phyloP scores from a whole-genome alignment of 2,329 filamentous ascomycete genomes.

The Fusarium keratoplasticum region DNA sequence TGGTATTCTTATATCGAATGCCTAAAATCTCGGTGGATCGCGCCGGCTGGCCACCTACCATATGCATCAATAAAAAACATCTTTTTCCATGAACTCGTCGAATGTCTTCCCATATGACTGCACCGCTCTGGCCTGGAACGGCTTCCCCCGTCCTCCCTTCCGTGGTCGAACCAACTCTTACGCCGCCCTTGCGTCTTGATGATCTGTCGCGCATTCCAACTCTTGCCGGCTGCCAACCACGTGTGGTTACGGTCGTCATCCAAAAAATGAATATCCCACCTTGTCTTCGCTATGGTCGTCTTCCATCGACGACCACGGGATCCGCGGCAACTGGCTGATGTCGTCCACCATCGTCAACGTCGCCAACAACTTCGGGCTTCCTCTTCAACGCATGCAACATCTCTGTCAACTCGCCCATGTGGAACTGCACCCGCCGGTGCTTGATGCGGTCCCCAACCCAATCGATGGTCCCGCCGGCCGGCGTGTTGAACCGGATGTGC shows the following conservation, averaged over 20 bases:
- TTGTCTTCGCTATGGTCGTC: not conserved
- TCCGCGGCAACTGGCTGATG: not conserved
- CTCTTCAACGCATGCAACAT: not conserved
- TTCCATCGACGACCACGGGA: not conserved
- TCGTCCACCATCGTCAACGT: not conserved
- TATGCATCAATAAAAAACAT: too few relatives aligned
- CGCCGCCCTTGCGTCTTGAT: too few relatives aligned
- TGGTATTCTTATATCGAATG: too few relatives aligned
- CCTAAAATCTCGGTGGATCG: too few relatives aligned
- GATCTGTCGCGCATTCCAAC: not conserved
- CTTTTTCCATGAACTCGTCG: too few relatives aligned
- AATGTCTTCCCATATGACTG: too few relatives aligned
- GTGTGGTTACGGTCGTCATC: not conserved
- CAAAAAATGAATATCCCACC: not conserved
- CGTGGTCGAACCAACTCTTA: too few relatives aligned
- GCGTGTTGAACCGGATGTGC: not conserved
- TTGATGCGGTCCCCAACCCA: not conserved
- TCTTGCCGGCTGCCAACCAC: not conserved
- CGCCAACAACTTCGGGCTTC: not conserved
- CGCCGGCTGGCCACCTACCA: too few relatives aligned
- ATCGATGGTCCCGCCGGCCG: not conserved
- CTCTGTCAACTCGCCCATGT: not conserved
- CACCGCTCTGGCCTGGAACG: too few relatives aligned
- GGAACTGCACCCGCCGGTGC: not conserved
- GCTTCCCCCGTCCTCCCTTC: too few relatives aligned